phyloP scores from a whole-genome alignment of 2,329 filamentous ascomycete species.

The Dactylella cylindrospora region DNA sequence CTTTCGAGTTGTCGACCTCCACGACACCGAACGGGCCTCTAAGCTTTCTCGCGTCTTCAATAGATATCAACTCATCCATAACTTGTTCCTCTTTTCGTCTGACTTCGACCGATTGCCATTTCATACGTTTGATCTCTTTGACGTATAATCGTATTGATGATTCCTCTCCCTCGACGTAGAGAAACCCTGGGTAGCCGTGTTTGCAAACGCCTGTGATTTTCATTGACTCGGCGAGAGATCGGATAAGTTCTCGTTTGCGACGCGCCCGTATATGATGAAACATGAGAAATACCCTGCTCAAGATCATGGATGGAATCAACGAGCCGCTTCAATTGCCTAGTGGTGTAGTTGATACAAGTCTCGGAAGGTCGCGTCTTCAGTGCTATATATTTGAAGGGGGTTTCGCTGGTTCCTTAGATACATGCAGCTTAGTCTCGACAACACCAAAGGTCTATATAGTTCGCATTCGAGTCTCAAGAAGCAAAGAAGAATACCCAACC shows the following conservation, averaged over 20 bases:
- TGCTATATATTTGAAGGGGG: too few species aligned
- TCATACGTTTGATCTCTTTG: conserved; percentile 40
- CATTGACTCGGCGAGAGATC: conserved; percentile 22
- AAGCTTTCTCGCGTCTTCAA: conserved; percentile 2
- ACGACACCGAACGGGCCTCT: conserved; percentile 22
- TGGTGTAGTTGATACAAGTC: too few species aligned
- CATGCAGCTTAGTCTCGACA: too few species aligned
- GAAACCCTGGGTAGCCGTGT: conserved; percentile 33
- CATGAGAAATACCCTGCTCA: conserved; percentile 31
- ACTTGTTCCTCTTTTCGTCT: conserved; percentile 16
- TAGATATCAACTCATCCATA: neutral
- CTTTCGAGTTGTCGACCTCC: conserved; percentile 31
- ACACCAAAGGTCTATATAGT: too few species aligned
- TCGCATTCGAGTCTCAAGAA: too few species aligned
- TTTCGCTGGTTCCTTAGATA: too few species aligned
- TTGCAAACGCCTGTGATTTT: conserved; percentile 35
- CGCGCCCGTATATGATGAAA: conserved; percentile 36
- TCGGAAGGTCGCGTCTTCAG: too few species aligned
- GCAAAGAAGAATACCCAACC: too few species aligned
- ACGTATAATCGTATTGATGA: conserved; percentile 12
- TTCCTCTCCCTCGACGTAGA: conserved; percentile 36
- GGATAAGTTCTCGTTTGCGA: conserved; percentile 23
- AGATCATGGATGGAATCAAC: conserved; percentile 21
- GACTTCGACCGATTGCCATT: conserved; percentile 40
- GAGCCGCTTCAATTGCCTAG: too few species aligned